A percentile compares a stretch with the other conserved stretches of the same genome.
Conservation (phyloP, 129 eudicot genomes). For the Flaveria robusta region DNA sequence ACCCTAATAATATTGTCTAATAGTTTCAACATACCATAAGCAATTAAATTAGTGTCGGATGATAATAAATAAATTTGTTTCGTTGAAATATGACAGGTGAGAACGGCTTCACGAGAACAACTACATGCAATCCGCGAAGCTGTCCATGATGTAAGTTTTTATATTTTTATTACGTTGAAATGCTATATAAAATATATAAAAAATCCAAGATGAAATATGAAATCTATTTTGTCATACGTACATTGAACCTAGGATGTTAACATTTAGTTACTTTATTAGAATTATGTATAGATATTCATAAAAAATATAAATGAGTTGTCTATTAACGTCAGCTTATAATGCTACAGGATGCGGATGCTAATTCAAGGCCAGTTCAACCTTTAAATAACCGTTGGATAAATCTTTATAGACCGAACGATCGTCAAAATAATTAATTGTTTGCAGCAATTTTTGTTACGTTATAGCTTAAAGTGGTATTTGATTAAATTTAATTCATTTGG, state of each 20-base stretch:
- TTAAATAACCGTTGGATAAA: constrained; percentile 43
- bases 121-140: constrained; percentile 43
- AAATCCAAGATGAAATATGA: no score
- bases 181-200: no score
- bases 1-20: no score
- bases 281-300: no score
- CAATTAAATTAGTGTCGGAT: not conserved
- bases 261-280: no score
- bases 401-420: constrained; percentile 43
- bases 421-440: not conserved
- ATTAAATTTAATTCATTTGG: constrained; percentile 7
- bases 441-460: not conserved
- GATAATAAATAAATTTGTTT: not conserved
- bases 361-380: constrained; percentile 61
- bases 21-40: not conserved
- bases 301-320: not conserved
- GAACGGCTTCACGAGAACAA: constrained; percentile 54
- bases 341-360: constrained; percentile 39
- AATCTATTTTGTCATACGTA: not conserved
- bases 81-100: constrained; percentile 39
- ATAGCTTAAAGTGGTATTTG: not conserved
- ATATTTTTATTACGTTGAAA: not conserved
- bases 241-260: not conserved
- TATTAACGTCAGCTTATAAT: not conserved
- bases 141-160: constrained; percentile 58